phyloP scores from a whole-genome alignment of 495 filamentous ascomycete genomes.

The Friedmanniomyces simplex region DNA sequence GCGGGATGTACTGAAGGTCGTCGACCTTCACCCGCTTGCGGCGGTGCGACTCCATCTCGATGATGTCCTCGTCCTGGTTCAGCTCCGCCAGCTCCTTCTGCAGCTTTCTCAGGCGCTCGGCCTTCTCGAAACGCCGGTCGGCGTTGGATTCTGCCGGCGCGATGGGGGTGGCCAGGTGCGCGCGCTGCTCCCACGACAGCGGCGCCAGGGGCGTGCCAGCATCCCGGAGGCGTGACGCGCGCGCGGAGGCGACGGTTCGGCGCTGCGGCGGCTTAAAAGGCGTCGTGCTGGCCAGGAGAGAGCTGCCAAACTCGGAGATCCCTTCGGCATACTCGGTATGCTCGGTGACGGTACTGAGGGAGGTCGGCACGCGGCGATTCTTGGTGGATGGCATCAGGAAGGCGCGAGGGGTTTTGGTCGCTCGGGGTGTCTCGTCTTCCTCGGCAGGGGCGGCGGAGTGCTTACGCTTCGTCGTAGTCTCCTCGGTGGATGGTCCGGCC shows the following conservation, averaged over 20 bases:
- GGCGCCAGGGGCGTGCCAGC: not conserved
- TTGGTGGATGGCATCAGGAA: slow-evolving; percentile 9
- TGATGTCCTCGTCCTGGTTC: slow-evolving; percentile 10
- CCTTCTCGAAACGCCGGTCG: slow-evolving; percentile 9
- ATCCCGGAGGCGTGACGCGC: not conserved
- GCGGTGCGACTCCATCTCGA: slow-evolving; percentile 15
- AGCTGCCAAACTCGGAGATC: no score
- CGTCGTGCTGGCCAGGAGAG: no score
- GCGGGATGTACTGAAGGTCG: slow-evolving; percentile 14
- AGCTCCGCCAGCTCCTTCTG: slow-evolving; percentile 6
- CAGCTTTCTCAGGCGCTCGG: not conserved
- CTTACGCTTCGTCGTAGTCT: no score
- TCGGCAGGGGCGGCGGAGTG: no score
- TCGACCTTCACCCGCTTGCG: slow-evolving; percentile 20
- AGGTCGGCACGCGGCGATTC: slow-evolving; percentile 7
- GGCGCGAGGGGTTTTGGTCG: not conserved
- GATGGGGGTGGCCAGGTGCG: not conserved
- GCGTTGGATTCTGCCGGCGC: not conserved
- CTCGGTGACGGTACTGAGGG: slow-evolving; percentile 15
- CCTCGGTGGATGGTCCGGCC: slow-evolving; percentile 11
- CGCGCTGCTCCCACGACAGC: not conserved
- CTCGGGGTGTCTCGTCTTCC: no score
- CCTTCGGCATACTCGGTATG: slow-evolving; percentile 8
- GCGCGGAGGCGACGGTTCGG: not conserved
- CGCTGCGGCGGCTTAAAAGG: not conserved